Base-by-base conservation (phyloP, 2,329 filamentous ascomycete species). In the Fusarium haematococcum region DNA sequence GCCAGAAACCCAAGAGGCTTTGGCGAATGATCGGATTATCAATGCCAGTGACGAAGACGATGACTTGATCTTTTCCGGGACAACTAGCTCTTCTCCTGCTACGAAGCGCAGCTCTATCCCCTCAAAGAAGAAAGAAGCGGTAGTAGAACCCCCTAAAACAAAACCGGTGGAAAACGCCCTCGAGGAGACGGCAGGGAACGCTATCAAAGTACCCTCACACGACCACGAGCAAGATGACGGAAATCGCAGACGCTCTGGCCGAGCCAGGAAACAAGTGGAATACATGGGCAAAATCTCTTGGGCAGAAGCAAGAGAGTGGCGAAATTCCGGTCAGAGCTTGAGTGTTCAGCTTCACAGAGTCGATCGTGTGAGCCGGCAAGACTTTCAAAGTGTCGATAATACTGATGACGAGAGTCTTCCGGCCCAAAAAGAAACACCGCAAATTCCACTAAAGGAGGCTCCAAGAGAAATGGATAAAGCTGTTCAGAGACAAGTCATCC, bases 241-340 rank as follows among this genome's bases (percentile, higher is more conserved):
- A 56, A 68, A 71, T 1, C 71, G 74, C 25, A 75, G 79, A 60
- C 75, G 76, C 16, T 80, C 79, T 43, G 76, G 77, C 7, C 77
- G 80, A 37, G 74, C 69, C 16, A 77, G 79, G 32, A 82, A 78
- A 50, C 77, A 79, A 64, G 74, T 71, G 18, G 78, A 80, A 41
- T 81, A 80, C 41, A 70, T 79, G 66, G 79, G 79, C 39, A 81
- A 80, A 56, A 71, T 81, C 14, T 77, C 80, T 8, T 81, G 80
- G 81, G 48, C 68, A 5, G 73, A 80, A 14, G 79, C 69, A 32
- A 65, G 69, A 27, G 59, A 73, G 57, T 57, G 69, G 30, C 63
- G 18, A n/a, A 71, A 39, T 37, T 56, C 65, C 3, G 56, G 62
- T 9, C 65, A 68, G 27, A 67, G 27, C 7, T n/a, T 75, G 32